phyloP scores from a whole-genome alignment of 495 filamentous ascomycete species.

The Cetradonia linearis region DNA sequence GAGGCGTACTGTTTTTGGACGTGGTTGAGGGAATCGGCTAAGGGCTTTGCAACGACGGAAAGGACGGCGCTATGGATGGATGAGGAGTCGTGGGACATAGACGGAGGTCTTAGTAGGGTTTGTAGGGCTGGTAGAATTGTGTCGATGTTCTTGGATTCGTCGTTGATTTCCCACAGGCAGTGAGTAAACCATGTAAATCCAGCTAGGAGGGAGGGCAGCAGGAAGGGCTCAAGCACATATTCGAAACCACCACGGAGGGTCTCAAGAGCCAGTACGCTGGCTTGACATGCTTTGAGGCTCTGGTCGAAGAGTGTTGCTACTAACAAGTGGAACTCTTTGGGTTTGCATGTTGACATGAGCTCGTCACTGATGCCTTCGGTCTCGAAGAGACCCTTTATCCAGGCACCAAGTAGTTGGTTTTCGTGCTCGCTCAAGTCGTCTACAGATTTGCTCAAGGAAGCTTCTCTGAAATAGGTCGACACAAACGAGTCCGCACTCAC shows the following conservation, averaged over 20 bases:
- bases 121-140: conserved; percentile 62
- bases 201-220: conserved; percentile 76
- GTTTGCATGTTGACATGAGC: conserved; percentile 80
- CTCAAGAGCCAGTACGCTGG: conserved; percentile 61
- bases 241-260: conserved; percentile 80
- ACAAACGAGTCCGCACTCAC: conserved; percentile 59
- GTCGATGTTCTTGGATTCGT: conserved; percentile 34
- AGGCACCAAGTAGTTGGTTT: conserved; percentile 64
- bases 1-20: conserved; percentile 59
- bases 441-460: conserved; percentile 48
- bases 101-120: conserved; percentile 62
- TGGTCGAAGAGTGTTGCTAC: conserved; percentile 82
- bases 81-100: conserved; percentile 69
- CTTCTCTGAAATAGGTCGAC: conserved; percentile 60
- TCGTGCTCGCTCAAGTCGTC: conserved; percentile 62
- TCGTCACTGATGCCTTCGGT: conserved; percentile 77
- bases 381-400: conserved; percentile 83
- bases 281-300: conserved; percentile 64
- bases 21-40: conserved; percentile 65
- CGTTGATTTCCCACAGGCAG: conserved; percentile 62
- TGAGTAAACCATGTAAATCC: conserved; percentile 72
- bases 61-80: conserved; percentile 75
- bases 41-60: conserved; percentile 64
- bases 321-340: conserved; percentile 89
- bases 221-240: conserved; percentile 81